A percentile compares a stretch with the other conserved stretches of the same genome.
phyloP scores from a whole-genome alignment of 2,329 filamentous ascomycete genomes.

The Trichophyton simii region DNA sequence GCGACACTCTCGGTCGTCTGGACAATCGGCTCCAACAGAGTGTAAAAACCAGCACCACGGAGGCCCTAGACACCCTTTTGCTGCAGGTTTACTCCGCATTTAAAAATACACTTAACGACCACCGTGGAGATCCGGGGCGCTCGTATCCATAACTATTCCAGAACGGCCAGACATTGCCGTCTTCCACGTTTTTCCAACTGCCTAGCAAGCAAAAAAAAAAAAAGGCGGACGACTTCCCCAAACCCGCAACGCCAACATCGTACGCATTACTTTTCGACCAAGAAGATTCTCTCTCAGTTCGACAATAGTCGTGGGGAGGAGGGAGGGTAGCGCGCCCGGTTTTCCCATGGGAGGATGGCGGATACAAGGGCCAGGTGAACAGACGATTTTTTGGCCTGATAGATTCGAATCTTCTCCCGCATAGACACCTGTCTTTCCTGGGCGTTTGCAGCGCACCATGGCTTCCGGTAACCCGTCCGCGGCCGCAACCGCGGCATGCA shows the following conservation, averaged over 20 bases:
- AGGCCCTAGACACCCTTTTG: neutral
- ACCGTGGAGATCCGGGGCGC: slow-evolving; percentile 3
- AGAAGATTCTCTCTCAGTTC: neutral
- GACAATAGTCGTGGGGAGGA: neutral
- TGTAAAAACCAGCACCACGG: neutral
- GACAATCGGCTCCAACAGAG: neutral
- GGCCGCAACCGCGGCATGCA: slow-evolving; percentile 20
- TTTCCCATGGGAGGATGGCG: neutral
- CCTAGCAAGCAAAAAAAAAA: neutral
- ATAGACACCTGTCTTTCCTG: neutral
- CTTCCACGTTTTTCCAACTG: neutral
- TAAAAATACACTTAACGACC: neutral
- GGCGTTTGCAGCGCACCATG: neutral
- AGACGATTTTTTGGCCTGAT: neutral
- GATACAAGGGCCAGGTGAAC: neutral
- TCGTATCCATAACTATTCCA: slow-evolving; percentile 1
- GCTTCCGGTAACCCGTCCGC: slow-evolving; percentile 2
- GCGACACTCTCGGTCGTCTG: neutral
- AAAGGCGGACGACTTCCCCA: neutral
- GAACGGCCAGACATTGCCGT: neutral
- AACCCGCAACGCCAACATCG: neutral
- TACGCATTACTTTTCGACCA: neutral
- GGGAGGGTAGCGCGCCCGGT: neutral
- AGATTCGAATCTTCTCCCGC: neutral
- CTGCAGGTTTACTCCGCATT: neutral